These are phyloP conservation scores for Russula earlei DNA, from an alignment of 768 basidiomycete species.

Conservation along the genomic window DNA sequence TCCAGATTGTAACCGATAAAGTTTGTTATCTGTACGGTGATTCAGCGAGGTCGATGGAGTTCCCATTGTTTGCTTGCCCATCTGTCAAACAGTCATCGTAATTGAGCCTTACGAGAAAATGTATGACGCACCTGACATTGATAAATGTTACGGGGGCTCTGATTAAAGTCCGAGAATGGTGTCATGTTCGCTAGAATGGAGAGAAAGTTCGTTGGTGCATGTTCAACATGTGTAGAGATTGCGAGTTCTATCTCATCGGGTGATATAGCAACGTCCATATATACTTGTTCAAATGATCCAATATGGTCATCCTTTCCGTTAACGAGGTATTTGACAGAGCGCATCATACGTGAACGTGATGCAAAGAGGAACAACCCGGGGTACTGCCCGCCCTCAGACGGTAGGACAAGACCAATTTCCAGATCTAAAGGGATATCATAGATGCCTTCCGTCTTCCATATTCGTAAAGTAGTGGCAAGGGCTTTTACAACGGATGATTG, in stretches of 20 bases:
- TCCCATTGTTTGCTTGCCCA: slow-evolving; percentile 99
- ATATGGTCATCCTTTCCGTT: slow-evolving; percentile 86
- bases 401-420: slow-evolving; percentile 86
- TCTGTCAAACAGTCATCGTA: slow-evolving; percentile 38
- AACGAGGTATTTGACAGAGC: slow-evolving; percentile 84
- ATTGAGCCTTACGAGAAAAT: background rate
- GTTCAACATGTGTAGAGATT: slow-evolving; percentile 86
- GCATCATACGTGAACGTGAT: slow-evolving; percentile 87
- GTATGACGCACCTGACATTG: slow-evolving; percentile 66
- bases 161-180: slow-evolving; percentile 99
- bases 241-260: slow-evolving; percentile 69
- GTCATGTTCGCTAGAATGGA: slow-evolving; percentile 96
- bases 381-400: slow-evolving; percentile 87
- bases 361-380: slow-evolving; percentile 93
- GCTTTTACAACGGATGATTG: slow-evolving; percentile 59
- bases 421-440: slow-evolving; percentile 83
- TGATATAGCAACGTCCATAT: slow-evolving; percentile 94
- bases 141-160: slow-evolving; percentile 88
- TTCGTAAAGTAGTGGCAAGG: slow-evolving; percentile 76
- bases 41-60: slow-evolving; percentile 88
- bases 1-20: slow-evolving; percentile 90
- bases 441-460: slow-evolving; percentile 89
- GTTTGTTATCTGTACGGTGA: slow-evolving; percentile 96
- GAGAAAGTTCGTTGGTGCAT: slow-evolving; percentile 88
- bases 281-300: slow-evolving; percentile 97